phyloP scores from a whole-genome alignment of 768 basidiomycete species.

The Hygrophoropsis aurantiaca region DNA sequence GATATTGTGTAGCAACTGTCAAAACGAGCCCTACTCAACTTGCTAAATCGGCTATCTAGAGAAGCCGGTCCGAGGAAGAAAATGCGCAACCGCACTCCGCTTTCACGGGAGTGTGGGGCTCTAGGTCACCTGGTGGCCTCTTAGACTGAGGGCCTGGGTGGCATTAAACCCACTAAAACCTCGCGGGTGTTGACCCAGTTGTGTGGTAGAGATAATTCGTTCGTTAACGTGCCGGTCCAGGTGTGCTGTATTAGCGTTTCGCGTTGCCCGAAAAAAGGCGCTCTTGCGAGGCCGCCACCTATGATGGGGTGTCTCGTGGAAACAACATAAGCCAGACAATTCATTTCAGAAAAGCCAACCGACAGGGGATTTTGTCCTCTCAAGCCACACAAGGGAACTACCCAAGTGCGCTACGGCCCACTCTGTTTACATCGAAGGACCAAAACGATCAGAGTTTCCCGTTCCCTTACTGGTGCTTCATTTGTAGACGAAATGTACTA shows the following conservation, averaged over 20 bases:
- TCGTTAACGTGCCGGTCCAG: constrained; percentile 15
- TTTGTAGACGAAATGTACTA: too few species aligned
- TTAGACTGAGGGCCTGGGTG: background rate
- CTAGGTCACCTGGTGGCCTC: background rate
- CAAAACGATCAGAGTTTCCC: too few species aligned
- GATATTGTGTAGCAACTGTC: constrained; percentile 4
- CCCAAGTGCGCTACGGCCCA: too few species aligned
- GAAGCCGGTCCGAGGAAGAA: constrained; percentile 1
- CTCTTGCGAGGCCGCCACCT: too few species aligned
- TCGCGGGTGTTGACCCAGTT: constrained; percentile 20
- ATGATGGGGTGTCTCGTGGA: too few species aligned
- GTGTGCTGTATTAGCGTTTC: constrained; percentile 14
- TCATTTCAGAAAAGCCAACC: too few species aligned
- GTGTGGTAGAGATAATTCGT: constrained; percentile 10
- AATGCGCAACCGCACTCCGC: background rate
- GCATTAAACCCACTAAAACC: constrained; percentile 35
- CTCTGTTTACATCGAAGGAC: too few species aligned
- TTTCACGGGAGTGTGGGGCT: constrained; percentile 4
- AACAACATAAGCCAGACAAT: too few species aligned
- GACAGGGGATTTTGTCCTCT: too few species aligned
- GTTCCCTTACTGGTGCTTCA: too few species aligned
- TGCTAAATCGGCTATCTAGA: background rate
- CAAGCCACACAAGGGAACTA: too few species aligned
- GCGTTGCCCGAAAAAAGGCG: too few species aligned
- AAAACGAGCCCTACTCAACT: constrained; percentile 2